Base-by-base conservation (phyloP, 768 basidiomycete species). In the Dacryopinax primogenitus region DNA sequence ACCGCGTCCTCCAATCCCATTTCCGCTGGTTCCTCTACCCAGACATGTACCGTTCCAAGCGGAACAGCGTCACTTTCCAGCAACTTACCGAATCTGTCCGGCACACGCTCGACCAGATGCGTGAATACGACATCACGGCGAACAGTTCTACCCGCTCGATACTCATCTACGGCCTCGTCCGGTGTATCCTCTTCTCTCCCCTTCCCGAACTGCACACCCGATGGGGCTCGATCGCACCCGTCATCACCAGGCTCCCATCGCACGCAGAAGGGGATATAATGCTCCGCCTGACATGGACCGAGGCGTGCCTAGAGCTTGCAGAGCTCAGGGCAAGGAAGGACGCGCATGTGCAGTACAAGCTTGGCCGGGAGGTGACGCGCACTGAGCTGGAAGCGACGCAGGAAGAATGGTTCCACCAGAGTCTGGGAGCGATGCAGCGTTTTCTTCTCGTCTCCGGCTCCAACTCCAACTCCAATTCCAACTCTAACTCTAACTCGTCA, bases 21-120 rank as follows among this genome's bases (percentile, higher is more conserved):
- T 58, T 58, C 21, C 51, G 51, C 51, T 58, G 51, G 51, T 58
- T 58, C 30, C 51, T 58, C 4, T 58, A 58, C 26, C 51, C 51
- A 11, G 51, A 58, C 51, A 4, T 28, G 13, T 30, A 28, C 21
- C 13, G 12, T 6, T 15, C 11, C 4, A 23, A 3, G 11, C 3
- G 32, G 4, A 13, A 30, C 13, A 3, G 4, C 26, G 13, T 58
- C 51, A 28, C 51, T 4, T 58, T 58, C 26, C 51, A 11, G 13
- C 12, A 15, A 30, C 21, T 58, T 2, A 58, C 32, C 26, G 26
- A 58, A 15, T 11, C 15, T 23, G 26, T 58, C 26, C 23, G 32
- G 51, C 13, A 6, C 4, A 58, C 51, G 9, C 11, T 58, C 13
- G 9, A 32, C 4, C 26, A 13, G 3, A 58, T 58, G 51, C 21